Evolutionary conservation across 768 basidiomycete genomes (phyloP).

Genomic region (Suillus americanus): DNA sequence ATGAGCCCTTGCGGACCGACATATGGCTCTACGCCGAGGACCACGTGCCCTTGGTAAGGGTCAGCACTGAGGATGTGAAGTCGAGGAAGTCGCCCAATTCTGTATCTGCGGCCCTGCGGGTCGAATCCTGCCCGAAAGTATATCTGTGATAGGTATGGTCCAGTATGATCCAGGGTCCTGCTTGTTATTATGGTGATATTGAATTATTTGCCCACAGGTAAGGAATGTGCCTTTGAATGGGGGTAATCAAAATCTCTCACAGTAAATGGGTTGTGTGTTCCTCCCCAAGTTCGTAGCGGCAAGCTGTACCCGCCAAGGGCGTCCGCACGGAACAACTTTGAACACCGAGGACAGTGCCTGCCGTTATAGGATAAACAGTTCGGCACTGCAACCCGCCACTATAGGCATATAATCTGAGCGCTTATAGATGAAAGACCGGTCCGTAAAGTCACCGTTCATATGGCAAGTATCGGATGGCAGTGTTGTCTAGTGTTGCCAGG

Average conservation of each 20-base stretch:
- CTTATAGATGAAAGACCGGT: neutral
- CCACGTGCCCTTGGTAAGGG: neutral
- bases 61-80: neutral
- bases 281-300: neutral
- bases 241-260: neutral
- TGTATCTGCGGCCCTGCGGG: neutral
- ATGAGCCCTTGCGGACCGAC: neutral
- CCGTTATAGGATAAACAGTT: neutral
- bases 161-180: neutral
- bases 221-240: neutral
- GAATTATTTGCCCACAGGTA: neutral
- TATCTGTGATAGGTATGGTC: neutral
- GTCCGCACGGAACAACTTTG: neutral
- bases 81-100: neutral
- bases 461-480: neutral
- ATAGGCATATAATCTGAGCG: neutral
- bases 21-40: neutral
- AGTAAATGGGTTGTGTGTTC: neutral
- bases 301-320: neutral
- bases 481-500: neutral
- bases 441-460: neutral
- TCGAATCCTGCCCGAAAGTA: neutral
- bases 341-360: constrained; percentile 1
- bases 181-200: constrained; percentile 1
- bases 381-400: neutral